Percentiles rank a stretch among this genome's conserved stretches.
Conservation (phyloP, 768 basidiomycete genomes). For the Tulasnella sp. region DNA sequence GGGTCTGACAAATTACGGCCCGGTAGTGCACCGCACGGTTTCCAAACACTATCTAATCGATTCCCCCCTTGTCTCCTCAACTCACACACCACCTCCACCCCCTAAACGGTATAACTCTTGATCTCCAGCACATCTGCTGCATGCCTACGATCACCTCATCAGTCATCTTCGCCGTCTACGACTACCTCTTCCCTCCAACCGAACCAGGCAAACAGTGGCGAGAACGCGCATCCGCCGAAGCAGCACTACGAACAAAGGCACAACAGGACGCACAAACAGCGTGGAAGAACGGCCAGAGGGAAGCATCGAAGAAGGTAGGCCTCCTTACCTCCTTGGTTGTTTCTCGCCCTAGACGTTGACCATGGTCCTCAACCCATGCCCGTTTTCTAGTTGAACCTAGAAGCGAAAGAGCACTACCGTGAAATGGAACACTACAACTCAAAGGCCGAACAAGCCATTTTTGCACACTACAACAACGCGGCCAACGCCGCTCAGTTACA, state of each 20-base stretch:
- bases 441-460: background rate
- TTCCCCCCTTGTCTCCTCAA: background rate
- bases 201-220: slow-evolving; percentile 12
- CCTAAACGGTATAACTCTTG: background rate
- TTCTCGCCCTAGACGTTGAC: background rate
- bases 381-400: background rate
- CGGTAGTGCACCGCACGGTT: background rate
- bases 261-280: background rate
- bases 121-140: background rate
- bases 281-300: background rate
- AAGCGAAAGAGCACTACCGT: background rate
- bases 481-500: background rate
- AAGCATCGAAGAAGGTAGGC: background rate
- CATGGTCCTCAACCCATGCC: background rate
- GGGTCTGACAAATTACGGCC: background rate
- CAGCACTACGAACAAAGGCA: background rate
- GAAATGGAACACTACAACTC: slow-evolving; percentile 26
- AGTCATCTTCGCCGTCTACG: background rate
- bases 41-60: slow-evolving; percentile 2
- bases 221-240: background rate
- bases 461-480: background rate
- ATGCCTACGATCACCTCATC: slow-evolving; percentile 3
- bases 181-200: slow-evolving; percentile 1
- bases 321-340: background rate
- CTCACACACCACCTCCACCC: slow-evolving; percentile 6